These are phyloP conservation scores for Hippophae gyantsensis DNA, from an alignment of 306 rosid species.

Conservation along the genomic window DNA sequence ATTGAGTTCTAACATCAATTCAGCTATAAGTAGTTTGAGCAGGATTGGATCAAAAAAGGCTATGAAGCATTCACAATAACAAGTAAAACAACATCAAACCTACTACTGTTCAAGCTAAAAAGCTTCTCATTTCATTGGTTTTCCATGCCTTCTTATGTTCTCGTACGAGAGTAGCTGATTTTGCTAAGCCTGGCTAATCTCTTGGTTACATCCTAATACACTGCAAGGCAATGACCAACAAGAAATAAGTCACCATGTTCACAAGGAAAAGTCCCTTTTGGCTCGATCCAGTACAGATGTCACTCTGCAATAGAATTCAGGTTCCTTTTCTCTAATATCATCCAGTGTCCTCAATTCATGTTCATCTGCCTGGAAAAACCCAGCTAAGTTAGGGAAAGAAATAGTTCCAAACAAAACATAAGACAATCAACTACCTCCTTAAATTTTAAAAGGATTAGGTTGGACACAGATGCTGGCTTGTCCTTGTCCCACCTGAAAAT, in stretches of 20 bases:
- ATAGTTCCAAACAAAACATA: background rate
- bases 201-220: background rate
- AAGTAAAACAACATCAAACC: too few relatives aligned
- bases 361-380: slow-evolving; percentile 62
- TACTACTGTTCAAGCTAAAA: background rate
- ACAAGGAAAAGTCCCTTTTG: slow-evolving; percentile 54
- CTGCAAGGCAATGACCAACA: background rate
- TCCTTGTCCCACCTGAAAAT: slow-evolving; percentile 64
- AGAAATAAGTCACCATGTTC: slow-evolving; percentile 2
- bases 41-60: too few relatives aligned
- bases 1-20: too few relatives aligned
- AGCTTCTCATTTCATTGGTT: background rate
- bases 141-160: background rate
- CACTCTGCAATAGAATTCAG: slow-evolving; percentile 59
- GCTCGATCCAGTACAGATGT: slow-evolving; percentile 52
- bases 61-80: too few relatives aligned
- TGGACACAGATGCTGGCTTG: slow-evolving; percentile 69
- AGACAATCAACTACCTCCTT: slow-evolving; percentile 48
- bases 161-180: background rate
- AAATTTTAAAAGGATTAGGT: slow-evolving; percentile 75
- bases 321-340: slow-evolving; percentile 57
- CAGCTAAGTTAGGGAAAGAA: slow-evolving; percentile 3
- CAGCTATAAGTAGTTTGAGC: too few relatives aligned
- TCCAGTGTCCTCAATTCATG: slow-evolving; percentile 59
- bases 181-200: background rate